phyloP scores from a whole-genome alignment of 176 grass and related monocot species.

The Avena atlantica region DNA sequence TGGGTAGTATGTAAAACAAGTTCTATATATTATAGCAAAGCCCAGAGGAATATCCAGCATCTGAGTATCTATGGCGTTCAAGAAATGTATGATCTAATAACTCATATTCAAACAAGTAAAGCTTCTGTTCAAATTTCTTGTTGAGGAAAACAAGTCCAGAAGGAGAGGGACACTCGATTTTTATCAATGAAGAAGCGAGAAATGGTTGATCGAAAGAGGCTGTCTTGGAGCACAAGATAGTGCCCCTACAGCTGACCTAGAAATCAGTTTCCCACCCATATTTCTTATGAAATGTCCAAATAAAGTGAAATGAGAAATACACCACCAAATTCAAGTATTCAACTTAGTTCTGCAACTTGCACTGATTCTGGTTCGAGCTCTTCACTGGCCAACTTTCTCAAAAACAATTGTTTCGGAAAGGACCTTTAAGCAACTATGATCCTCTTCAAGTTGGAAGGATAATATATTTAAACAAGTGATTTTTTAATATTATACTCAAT shows the following conservation, averaged over 20 bases:
- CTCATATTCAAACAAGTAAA: background rate
- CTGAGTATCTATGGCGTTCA: background rate
- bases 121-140: background rate
- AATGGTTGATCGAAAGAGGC: background rate
- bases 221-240: background rate
- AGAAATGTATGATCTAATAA: background rate
- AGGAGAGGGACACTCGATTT: background rate
- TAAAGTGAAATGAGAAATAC: constrained; percentile 22
- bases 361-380: background rate
- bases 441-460: background rate
- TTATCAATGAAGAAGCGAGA: background rate
- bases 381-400: constrained; percentile 4
- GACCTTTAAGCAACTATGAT: background rate
- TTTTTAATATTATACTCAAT: constrained; percentile 16
- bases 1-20: background rate
- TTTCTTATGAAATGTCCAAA: background rate
- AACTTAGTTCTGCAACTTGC: background rate
- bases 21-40: background rate
- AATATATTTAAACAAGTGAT: background rate
- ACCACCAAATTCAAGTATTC: constrained; percentile 17
- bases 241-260: background rate
- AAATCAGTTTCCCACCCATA: background rate
- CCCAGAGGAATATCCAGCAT: background rate
- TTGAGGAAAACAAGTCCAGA: background rate
- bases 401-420: constrained; percentile 28